phyloP scores from a whole-genome alignment of 2,329 filamentous ascomycete species.

The Huntiella savannae region DNA sequence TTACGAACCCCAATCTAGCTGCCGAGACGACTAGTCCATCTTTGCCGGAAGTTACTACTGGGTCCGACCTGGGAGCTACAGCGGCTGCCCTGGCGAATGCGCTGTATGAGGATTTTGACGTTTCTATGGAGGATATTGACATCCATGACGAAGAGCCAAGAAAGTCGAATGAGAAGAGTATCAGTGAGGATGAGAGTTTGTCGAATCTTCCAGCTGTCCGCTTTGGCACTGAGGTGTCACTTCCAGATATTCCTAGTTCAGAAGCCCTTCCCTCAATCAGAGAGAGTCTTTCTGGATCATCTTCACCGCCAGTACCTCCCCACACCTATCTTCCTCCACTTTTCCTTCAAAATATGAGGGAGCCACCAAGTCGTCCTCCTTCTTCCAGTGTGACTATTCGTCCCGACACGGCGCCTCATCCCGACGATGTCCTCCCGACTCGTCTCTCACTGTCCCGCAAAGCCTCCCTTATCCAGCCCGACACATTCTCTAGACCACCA shows the following conservation, averaged over 20 bases:
- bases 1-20: background rate
- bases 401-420: slow-evolving; percentile 3
- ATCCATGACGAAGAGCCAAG: slow-evolving; percentile 3
- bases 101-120: background rate
- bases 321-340: background rate
- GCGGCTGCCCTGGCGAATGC: background rate
- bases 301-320: slow-evolving; percentile 3
- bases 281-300: slow-evolving; percentile 4
- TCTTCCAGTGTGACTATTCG: slow-evolving; percentile 1
- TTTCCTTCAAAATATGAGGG: slow-evolving; percentile 1
- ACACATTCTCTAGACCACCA: slow-evolving; percentile 1
- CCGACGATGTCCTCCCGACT: slow-evolving; percentile 3
- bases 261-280: slow-evolving; percentile 10
- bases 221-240: slow-evolving; percentile 2
- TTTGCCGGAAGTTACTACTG: background rate
- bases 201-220: slow-evolving; percentile 7
- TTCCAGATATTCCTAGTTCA: slow-evolving; percentile 10
- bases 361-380: background rate
- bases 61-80: background rate
- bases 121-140: slow-evolving; percentile 4
- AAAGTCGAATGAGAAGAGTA: background rate
- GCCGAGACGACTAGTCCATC: slow-evolving; percentile 3
- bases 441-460: slow-evolving; percentile 6
- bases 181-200: background rate
- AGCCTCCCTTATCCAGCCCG: slow-evolving; percentile 4